phyloP scores from a whole-genome alignment of 2,329 filamentous ascomycete genomes.

The Diaporthe sp. region DNA sequence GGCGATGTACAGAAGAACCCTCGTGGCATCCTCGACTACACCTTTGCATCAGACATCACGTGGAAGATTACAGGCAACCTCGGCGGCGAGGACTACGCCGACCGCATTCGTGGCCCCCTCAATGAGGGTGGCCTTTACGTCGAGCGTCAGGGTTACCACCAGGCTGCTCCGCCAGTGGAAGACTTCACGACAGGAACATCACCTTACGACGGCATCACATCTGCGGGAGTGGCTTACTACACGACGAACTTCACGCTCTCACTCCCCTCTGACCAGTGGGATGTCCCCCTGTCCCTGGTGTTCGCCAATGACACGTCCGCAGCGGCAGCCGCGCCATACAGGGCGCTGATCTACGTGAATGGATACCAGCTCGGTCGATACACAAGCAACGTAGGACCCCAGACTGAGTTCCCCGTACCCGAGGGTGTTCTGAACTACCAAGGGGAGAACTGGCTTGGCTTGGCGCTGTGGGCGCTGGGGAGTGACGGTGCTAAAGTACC shows the following conservation, averaged over 20 bases:
- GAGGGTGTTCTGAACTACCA: constrained; percentile 77
- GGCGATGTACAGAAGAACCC: constrained; percentile 69
- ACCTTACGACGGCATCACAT: constrained; percentile 54
- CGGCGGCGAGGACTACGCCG: constrained; percentile 70
- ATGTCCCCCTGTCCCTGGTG: constrained; percentile 68
- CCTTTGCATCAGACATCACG: constrained; percentile 61
- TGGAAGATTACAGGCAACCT: constrained; percentile 77
- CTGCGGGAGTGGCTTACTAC: constrained; percentile 69
- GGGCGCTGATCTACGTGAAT: constrained; percentile 77
- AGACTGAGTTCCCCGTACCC: constrained; percentile 76
- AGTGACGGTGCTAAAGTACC: constrained; percentile 66
- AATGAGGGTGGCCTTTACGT: constrained; percentile 72
- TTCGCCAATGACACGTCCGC: constrained; percentile 60
- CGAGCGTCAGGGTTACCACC: constrained; percentile 70
- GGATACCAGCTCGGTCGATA: constrained; percentile 74
- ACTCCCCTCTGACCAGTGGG: constrained; percentile 63
- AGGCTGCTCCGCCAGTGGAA: constrained; percentile 61
- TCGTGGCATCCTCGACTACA: constrained; percentile 71
- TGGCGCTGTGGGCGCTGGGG: constrained; percentile 77
- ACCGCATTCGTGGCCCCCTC: constrained; percentile 69
- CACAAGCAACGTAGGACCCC: constrained; percentile 76
- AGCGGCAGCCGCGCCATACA: constrained; percentile 53
- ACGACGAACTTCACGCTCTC: constrained; percentile 66
- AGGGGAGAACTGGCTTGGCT: constrained; percentile 74
- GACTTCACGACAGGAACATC: constrained; percentile 56